Evolutionary conservation across 2,329 filamentous ascomycete genomes (phyloP), one percentile per base, ranked within the genome.

Genomic region (Dissoconium aciculare): DNA sequence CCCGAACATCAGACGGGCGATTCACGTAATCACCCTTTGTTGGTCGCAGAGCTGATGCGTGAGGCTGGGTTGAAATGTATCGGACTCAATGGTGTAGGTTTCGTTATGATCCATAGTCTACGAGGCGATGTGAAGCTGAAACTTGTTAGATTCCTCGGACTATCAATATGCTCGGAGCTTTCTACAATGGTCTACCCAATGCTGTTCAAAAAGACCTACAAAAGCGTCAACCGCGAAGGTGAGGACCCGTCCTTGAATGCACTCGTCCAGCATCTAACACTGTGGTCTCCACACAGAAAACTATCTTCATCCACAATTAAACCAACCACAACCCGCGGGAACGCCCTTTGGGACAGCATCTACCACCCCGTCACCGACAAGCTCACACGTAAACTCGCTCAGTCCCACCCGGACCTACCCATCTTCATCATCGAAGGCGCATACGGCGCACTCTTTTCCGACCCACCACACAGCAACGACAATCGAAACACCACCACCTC

Each of bases 91-190:
- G 78, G 78, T 41, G 62, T 64, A 38, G 53, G 60, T 8, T 40
- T 57, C 4, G 17, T 23, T 17, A 15, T 4, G 15, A 9, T 11
- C 11, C 15, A 10, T 27, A 13, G 14, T 19, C 10, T 26, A n/a
- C 16, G n/a, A 21, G 14, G 3, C 15, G 4, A 11, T 5, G n/a
- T 24, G 27, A n/a, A 17, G 17, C 17, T 33, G 11, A 33, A 5
- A 15, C 11, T 1, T 15, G 10, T n/a, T 58, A 69, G 56, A 81
- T 89, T 44, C 81, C 82, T 2, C 75, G 82, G 41, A 78, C 75
- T 15, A 89, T 89, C 60, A 89, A 89, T 64, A 75, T 70, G 45
- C 72, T 91, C 2, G 75, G 74, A 45, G 73, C 73, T 14, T 84
- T 85, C 62, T 64, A 68, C 45, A 61, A 65, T 23, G 59, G 63